Conservation (phyloP, 352 stramenopile genomes). For the Saprolegnia parasitica region DNA sequence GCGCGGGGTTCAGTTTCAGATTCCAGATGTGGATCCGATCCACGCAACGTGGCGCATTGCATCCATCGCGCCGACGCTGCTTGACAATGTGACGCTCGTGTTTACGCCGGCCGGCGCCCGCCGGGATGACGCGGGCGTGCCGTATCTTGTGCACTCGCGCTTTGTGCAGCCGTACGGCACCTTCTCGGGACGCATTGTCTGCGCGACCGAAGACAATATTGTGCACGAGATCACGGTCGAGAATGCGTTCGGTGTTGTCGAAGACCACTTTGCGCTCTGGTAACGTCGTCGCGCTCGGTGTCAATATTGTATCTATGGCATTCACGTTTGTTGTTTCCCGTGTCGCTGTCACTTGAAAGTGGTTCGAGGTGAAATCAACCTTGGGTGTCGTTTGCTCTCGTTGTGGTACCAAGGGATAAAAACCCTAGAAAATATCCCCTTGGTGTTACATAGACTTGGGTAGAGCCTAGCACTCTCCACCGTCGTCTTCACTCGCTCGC, state of each 20-base stretch:
- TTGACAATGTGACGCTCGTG: constrained; percentile 33
- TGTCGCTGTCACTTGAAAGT: too few species aligned
- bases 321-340: too few species aligned
- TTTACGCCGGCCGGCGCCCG: constrained; percentile 38
- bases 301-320: too few species aligned
- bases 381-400: too few species aligned
- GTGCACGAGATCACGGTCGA: constrained; percentile 30
- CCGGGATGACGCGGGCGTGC: constrained; percentile 35
- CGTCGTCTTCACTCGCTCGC: too few species aligned
- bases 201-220: constrained; percentile 21
- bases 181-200: constrained; percentile 31
- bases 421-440: too few species aligned
- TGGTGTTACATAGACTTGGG: too few species aligned
- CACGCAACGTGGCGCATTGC: constrained; percentile 31
- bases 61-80: not conserved
- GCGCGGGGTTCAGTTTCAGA: constrained; percentile 35
- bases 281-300: constrained; percentile 15
- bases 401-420: too few species aligned
- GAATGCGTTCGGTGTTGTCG: constrained; percentile 43
- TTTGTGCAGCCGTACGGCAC: constrained; percentile 44
- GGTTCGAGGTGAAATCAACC: too few species aligned
- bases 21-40: constrained; percentile 29
- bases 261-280: constrained; percentile 44
- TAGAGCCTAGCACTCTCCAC: too few species aligned
- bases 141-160: constrained; percentile 36